Evolutionary conservation across 495 filamentous ascomycete genomes (phyloP).

Genomic region (Daldinia caldariorum): DNA sequence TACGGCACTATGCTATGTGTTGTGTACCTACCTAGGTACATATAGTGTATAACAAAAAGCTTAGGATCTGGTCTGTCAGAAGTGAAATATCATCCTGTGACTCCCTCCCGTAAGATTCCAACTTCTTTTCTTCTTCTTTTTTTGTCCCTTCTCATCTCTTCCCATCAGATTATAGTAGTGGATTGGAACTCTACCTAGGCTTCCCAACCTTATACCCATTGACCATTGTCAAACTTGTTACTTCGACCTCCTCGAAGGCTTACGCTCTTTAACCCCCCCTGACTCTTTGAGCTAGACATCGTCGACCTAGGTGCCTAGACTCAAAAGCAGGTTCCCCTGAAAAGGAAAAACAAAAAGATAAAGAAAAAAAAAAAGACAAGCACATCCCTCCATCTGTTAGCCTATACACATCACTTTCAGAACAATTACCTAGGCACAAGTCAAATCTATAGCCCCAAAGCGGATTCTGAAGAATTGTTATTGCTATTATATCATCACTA

Average conservation of each 20-base stretch:
- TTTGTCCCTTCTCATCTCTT: constrained; percentile 46
- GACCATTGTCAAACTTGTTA: constrained; percentile 19
- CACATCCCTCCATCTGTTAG: not conserved
- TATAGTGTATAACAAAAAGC: constrained; percentile 37
- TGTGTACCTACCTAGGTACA: too few species aligned
- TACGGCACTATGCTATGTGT: too few species aligned
- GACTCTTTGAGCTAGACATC: constrained; percentile 40
- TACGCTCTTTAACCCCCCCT: constrained; percentile 33
- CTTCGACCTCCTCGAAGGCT: constrained; percentile 19
- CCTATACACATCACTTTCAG: not conserved
- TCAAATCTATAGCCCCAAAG: not conserved
- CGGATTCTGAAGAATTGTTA: not conserved
- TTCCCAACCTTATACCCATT: constrained; percentile 4
- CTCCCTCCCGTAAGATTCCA: constrained; percentile 55
- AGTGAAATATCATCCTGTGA: constrained; percentile 63
- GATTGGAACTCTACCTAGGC: constrained; percentile 9
- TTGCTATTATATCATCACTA: not conserved
- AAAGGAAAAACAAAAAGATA: too few species aligned
- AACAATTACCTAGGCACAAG: not conserved
- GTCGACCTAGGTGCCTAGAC: constrained; percentile 30
- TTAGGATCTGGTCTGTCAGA: constrained; percentile 30
- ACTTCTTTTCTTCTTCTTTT: constrained; percentile 42
- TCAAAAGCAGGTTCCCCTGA: constrained; percentile 21
- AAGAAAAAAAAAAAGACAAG: too few species aligned
- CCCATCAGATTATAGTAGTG: constrained; percentile 22